Evolutionary conservation across 352 stramenopile species (phyloP), one percentile per base, ranked within the genome.

Genomic region (Thraustochytrium striatum): DNA sequence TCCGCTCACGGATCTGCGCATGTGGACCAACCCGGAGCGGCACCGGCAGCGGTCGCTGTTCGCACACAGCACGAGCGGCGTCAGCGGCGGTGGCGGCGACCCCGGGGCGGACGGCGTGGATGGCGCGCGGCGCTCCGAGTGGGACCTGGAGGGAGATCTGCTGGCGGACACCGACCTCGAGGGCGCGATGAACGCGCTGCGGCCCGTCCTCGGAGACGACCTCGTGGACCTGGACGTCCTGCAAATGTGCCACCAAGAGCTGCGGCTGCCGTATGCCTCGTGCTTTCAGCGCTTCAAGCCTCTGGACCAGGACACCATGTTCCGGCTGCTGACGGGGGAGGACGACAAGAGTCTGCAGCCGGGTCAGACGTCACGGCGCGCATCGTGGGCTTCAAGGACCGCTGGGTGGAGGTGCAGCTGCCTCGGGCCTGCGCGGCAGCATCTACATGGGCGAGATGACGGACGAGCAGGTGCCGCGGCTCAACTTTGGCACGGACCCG

Each of bases 191-290:
- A 86, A 91, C 52, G 81, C 87, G 3, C 91, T 91, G 82, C 84
- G 86, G 9, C 70, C 87, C 25, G 89, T 90, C 75, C 87, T 92
- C 57, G 84, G 89, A 78, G 69, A 30, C 47, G 41, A 72, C 36
- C 84, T 84, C 32, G 81, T 85, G 72, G 87, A 84, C 83, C 81
- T 89, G 25, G 84, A 82, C n/a, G 85, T 89, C 59, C 82, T 93
- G 53, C 85, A 87, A 35, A 89, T 89, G 85, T 86, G 92, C 33
- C 90, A 91, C 79, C 89, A 87, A 84, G 88, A 92, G 78, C 89
- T 92, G 65, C 85, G 88, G 57, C 57, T 89, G 19, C 88, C 88
- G 3, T 92, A 85, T 80, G 82, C 81, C 44, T 87, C 90, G 80
- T 85, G 85, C 28, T 83, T 88, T 39, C 86, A 86, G 72, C 86